These are phyloP conservation scores for Vanderwaltozyma tropicalis DNA, from an alignment of 805 yeast genomes.

Conservation along the genomic window DNA sequence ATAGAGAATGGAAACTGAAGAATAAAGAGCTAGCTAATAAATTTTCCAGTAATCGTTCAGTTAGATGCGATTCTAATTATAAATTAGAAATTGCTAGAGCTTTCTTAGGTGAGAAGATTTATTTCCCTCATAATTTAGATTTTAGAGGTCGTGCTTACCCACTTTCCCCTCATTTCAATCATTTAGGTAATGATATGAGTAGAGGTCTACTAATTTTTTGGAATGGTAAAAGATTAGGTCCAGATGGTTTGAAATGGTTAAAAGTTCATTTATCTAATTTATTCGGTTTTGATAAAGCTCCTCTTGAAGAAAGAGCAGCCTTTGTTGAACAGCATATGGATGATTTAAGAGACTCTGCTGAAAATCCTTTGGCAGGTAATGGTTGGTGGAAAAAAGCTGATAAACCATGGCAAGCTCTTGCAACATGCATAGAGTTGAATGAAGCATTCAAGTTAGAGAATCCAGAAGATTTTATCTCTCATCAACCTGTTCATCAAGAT, in stretches of 20 bases:
- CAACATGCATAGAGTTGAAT: slow-evolving; percentile 55
- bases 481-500: slow-evolving; percentile 76
- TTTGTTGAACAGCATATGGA: slow-evolving; percentile 50
- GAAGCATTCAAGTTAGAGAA: slow-evolving; percentile 52
- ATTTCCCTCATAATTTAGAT: slow-evolving; percentile 73
- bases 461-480: slow-evolving; percentile 56
- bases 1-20: slow-evolving; percentile 56
- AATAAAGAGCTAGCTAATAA: slow-evolving; percentile 50
- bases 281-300: slow-evolving; percentile 65
- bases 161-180: slow-evolving; percentile 69
- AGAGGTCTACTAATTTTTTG: slow-evolving; percentile 64
- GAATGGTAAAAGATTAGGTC: slow-evolving; percentile 65
- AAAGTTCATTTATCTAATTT: slow-evolving; percentile 67
- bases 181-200: slow-evolving; percentile 68
- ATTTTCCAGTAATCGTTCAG: slow-evolving; percentile 63
- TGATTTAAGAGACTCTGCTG: slow-evolving; percentile 47
- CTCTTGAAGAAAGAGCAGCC: slow-evolving; percentile 50
- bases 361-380: slow-evolving; percentile 45
- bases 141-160: slow-evolving; percentile 83
- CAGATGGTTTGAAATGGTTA: slow-evolving; percentile 57
- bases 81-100: slow-evolving; percentile 94
- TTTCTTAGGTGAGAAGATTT: slow-evolving; percentile 66
- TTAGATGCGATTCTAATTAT: slow-evolving; percentile 88
- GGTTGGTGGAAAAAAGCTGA: slow-evolving; percentile 69
- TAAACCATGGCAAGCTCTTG: slow-evolving; percentile 75